Conservation (phyloP, 169 alveolate genomes). For the Plasmodium gonderi region DNA sequence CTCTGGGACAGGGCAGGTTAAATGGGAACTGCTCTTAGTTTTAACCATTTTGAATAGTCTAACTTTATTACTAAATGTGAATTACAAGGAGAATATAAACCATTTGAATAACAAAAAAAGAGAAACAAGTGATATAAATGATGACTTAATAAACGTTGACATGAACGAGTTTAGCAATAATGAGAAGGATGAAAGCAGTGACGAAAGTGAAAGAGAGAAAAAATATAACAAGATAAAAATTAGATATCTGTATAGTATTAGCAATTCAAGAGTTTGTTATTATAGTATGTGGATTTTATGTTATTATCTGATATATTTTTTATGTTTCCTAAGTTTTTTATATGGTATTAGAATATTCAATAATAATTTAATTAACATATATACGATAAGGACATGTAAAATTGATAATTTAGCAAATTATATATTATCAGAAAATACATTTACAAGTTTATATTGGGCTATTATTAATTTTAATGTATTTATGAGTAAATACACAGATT, state of each 20-base stretch:
- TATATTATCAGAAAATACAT: slow-evolving; percentile 67
- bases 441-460: slow-evolving; percentile 60
- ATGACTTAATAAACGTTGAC: slow-evolving; percentile 64
- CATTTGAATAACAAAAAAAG: slow-evolving; percentile 45
- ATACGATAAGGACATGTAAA: slow-evolving; percentile 70
- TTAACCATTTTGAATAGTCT: slow-evolving; percentile 38
- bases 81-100: slow-evolving; percentile 56
- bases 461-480: slow-evolving; percentile 67
- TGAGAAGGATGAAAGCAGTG: slow-evolving; percentile 72
- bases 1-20: slow-evolving; percentile 59
- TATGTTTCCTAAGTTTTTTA: slow-evolving; percentile 63
- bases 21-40: slow-evolving; percentile 61
- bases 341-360: slow-evolving; percentile 68
- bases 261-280: slow-evolving; percentile 57
- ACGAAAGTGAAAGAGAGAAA: slow-evolving; percentile 62
- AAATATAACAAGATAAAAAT: slow-evolving; percentile 41
- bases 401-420: slow-evolving; percentile 45
- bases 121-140: slow-evolving; percentile 71
- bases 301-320: slow-evolving; percentile 61
- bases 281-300: slow-evolving; percentile 68
- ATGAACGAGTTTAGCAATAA: slow-evolving; percentile 70
- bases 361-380: slow-evolving; percentile 68
- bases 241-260: slow-evolving; percentile 42
- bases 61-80: slow-evolving; percentile 39
- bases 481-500: slow-evolving; percentile 68